phyloP scores from a whole-genome alignment of 192 early-diverging fungal genomes.

The Powellomyces hirtus region DNA sequence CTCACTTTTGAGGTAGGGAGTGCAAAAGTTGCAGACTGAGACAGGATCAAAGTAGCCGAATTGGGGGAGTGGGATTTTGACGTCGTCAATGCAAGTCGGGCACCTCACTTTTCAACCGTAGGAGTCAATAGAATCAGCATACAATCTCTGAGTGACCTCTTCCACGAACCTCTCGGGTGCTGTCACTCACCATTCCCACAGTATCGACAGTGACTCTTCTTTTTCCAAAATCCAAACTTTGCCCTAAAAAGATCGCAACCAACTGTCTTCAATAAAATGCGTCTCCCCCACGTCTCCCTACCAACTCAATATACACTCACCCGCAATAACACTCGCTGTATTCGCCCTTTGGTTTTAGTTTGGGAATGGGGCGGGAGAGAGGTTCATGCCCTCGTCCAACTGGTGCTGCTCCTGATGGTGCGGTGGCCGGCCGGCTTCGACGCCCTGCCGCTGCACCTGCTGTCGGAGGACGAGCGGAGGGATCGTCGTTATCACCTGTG shows the following conservation, averaged over 20 bases:
- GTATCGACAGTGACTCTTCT: slow-evolving; percentile 9
- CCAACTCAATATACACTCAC: neutral
- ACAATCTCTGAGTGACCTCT: neutral
- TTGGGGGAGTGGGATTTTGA: slow-evolving; percentile 10
- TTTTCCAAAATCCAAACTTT: slow-evolving; percentile 11
- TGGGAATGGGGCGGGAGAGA: slow-evolving; percentile 6
- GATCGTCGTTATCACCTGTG: too few species aligned
- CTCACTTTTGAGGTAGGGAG: slow-evolving; percentile 7
- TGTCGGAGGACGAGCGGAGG: too few species aligned
- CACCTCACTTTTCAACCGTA: slow-evolving; percentile 17
- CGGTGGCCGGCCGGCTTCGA: too few species aligned
- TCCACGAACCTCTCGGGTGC: neutral
- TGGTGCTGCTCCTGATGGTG: neutral
- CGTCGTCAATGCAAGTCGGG: neutral
- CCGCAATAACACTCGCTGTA: slow-evolving; percentile 3
- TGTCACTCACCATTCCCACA: slow-evolving; percentile 20
- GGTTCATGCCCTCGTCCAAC: slow-evolving; percentile 18
- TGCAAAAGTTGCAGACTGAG: slow-evolving; percentile 17
- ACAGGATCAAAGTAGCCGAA: slow-evolving; percentile 20
- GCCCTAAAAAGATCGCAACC: neutral
- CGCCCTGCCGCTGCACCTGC: too few species aligned
- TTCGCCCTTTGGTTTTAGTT: slow-evolving; percentile 12
- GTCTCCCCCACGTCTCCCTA: neutral
- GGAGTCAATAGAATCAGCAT: too few species aligned
- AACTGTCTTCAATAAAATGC: neutral